Evolutionary conservation across 1,284 basidiomycete genomes (phyloP), one percentile per base, ranked within the genome.

Genomic region (Salmacisia buchloeana): DNA sequence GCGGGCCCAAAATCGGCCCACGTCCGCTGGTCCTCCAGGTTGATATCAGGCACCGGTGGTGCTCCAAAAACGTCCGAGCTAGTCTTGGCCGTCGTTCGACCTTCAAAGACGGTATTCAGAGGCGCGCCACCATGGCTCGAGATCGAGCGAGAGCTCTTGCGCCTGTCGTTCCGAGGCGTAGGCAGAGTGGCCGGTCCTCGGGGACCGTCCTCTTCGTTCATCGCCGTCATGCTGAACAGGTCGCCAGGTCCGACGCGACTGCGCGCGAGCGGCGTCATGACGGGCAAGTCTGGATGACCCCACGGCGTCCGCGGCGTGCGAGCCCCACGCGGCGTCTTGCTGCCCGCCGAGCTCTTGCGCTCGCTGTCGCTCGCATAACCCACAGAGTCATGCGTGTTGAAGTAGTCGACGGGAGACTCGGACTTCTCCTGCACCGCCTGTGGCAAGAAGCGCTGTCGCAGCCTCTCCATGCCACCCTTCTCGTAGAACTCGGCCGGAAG

Each of bases 401-500:
- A 71, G 46, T 71, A 71, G 62, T 71, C 70, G 39, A 69, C 70
- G 35, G 64, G 43, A n/a, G 67, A 62, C 7, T 68, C 68, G n/a
- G 59, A 61, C 27, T 67, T 67, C 12, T 65, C 39, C 31, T 67
- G 68, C 12, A 65, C 64, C 18, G 57, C 65, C 62, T 69, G 60
- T 6, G 75, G 77, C 9, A 70, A 59, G 64, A 86, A 97, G 27
- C 91, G 87, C 63, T 93, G 90, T 29, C 94, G 86, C 2, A 98
- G 85, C 63, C 89, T 85, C 76, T 92, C 88, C 74, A 98, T 85
- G 1, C 94, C 94, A 6, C 91, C 91, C n/a, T 90, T 88, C 76
- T 92, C 89, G 78, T 97, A 98, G 82, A 98, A 99, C 0, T 87
- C 86, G 27, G 86, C 82, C 0, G 94, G 94, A 0, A 99, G 84